A percentile compares a stretch with the other conserved stretches of the same genome.
phyloP scores from a whole-genome alignment of 1,284 basidiomycete genomes.

The Ustilago xerochloae region DNA sequence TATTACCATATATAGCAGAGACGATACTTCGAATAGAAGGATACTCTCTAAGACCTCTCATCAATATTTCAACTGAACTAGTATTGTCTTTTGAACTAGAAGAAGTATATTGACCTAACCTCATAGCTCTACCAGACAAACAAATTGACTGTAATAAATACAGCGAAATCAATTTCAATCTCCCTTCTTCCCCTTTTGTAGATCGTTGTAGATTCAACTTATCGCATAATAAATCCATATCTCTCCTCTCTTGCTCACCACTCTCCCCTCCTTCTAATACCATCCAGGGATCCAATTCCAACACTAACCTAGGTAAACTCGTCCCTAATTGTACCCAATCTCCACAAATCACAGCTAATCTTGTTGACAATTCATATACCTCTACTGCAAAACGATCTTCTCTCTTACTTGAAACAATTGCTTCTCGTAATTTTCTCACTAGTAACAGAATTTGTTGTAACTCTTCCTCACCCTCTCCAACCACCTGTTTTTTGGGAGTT shows the following conservation, averaged over 20 bases:
- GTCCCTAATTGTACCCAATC: conserved; percentile 28
- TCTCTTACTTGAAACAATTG: conserved; percentile 24
- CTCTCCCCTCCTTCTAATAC: neutral
- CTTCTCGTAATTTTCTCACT: conserved; percentile 44
- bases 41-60: conserved; percentile 21
- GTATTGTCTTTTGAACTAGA: neutral
- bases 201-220: neutral
- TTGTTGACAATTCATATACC: conserved; percentile 32
- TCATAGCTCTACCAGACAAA: conserved; percentile 22
- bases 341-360: conserved; percentile 15
- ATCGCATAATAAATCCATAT: neutral
- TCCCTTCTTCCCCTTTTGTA: neutral
- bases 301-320: conserved; percentile 27
- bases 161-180: conserved; percentile 4
- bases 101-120: conserved; percentile 26
- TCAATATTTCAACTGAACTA: neutral
- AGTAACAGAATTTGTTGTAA: conserved; percentile 34
- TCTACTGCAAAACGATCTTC: conserved; percentile 38
- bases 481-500: no score
- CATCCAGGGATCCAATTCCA: conserved; percentile 20
- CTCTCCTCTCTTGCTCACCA: neutral
- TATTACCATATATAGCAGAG: neutral
- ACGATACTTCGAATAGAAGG: neutral
- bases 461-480: conserved; percentile 19
- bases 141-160: conserved; percentile 34